phyloP scores from a whole-genome alignment of 106 monocot species.

The Dendrobium catenatum region DNA sequence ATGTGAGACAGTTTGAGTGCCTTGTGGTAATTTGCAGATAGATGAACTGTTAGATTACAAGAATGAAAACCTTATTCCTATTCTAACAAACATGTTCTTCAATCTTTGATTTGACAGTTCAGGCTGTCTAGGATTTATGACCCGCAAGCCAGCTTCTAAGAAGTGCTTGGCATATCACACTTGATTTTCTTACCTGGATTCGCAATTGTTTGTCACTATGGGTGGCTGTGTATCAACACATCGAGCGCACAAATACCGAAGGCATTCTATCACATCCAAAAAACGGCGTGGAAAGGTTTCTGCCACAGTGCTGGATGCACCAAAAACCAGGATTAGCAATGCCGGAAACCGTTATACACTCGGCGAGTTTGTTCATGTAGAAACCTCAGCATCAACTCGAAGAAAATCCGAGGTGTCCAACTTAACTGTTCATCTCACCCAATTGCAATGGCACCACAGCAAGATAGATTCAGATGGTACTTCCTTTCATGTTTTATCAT shows the following conservation, averaged over 20 bases:
- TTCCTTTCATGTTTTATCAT: background rate
- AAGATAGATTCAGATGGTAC: constrained; percentile 53
- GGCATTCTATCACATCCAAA: constrained; percentile 22
- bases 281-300: constrained; percentile 47
- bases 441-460: constrained; percentile 69
- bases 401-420: constrained; percentile 44
- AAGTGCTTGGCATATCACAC: background rate
- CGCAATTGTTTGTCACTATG: constrained; percentile 24
- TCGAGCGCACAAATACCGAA: constrained; percentile 21
- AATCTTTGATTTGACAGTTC: background rate
- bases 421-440: constrained; percentile 51
- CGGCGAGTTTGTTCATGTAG: constrained; percentile 36
- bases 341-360: constrained; percentile 22
- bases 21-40: background rate
- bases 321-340: constrained; percentile 15
- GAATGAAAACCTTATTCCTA: background rate
- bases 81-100: background rate
- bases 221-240: constrained; percentile 55
- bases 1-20: too few relatives aligned
- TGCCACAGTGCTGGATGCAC: constrained; percentile 37
- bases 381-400: constrained; percentile 28
- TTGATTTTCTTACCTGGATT: background rate
- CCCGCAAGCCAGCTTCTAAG: background rate
- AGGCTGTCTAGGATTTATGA: background rate
- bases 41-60: background rate